These are phyloP conservation scores for Cubamyces lactineus DNA, from an alignment of 768 basidiomycete species.

Conservation along the genomic window DNA sequence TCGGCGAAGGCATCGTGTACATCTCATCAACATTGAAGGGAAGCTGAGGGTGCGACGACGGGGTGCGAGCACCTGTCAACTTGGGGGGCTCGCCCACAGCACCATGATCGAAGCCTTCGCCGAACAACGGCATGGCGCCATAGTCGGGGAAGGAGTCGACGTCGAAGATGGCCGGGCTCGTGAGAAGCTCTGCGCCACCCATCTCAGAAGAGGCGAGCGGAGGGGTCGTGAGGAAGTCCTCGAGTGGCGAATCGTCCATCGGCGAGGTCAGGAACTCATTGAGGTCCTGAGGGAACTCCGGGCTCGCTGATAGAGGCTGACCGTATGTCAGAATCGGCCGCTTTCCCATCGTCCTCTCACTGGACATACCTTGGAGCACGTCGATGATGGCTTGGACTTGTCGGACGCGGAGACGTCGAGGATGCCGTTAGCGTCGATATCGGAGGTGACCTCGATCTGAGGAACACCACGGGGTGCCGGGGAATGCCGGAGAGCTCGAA, in stretches of 20 bases:
- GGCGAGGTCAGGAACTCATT: slow-evolving; percentile 52
- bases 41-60: slow-evolving; percentile 18
- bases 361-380: slow-evolving; percentile 40
- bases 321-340: slow-evolving; percentile 10
- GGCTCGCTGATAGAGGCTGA: slow-evolving; percentile 37
- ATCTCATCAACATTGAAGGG: slow-evolving; percentile 40
- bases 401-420: slow-evolving; percentile 94
- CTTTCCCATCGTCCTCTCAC: background rate
- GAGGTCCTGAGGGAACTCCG: slow-evolving; percentile 44
- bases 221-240: slow-evolving; percentile 50
- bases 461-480: slow-evolving; percentile 98
- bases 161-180: slow-evolving; percentile 46
- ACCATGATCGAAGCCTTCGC: slow-evolving; percentile 20
- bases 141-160: slow-evolving; percentile 38
- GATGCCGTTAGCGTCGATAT: slow-evolving; percentile 97
- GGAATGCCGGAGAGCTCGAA: slow-evolving; percentile 95
- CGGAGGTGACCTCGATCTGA: slow-evolving; percentile 97
- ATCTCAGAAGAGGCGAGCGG: slow-evolving; percentile 42
- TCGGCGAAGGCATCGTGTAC: slow-evolving; percentile 53
- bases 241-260: slow-evolving; percentile 49
- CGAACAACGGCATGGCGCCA: slow-evolving; percentile 38
- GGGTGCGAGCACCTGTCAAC: slow-evolving; percentile 23
- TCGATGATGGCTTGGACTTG: slow-evolving; percentile 56
- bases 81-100: slow-evolving; percentile 24
- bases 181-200: slow-evolving; percentile 41